phyloP scores from a whole-genome alignment of 2,329 filamentous ascomycete species.

The Calonectria pteridis region DNA sequence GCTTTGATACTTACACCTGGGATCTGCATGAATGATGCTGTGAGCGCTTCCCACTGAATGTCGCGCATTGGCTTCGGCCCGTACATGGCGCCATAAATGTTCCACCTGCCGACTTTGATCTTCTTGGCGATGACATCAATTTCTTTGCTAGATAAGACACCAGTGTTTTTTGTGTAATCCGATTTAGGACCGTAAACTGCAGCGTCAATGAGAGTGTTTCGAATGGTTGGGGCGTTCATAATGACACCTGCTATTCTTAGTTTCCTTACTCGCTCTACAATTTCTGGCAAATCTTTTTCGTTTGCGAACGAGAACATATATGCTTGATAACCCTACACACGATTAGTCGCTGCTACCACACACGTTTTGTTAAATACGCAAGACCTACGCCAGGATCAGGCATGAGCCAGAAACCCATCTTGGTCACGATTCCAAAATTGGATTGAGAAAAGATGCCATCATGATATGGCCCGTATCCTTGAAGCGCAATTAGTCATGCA shows the following conservation, averaged over 20 bases:
- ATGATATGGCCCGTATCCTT: constrained; percentile 21
- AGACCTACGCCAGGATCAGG: constrained; percentile 16
- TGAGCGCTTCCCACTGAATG: neutral
- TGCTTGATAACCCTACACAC: constrained; percentile 19
- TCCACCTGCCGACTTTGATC: constrained; percentile 13
- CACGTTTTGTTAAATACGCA: neutral
- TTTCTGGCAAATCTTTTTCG: constrained; percentile 8
- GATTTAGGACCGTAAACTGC: constrained; percentile 16
- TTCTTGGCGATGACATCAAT: constrained; percentile 22
- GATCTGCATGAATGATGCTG: neutral
- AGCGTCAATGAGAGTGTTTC: constrained; percentile 19
- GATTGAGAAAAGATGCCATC: constrained; percentile 25
- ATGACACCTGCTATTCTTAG: constrained; percentile 18
- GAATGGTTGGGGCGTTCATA: constrained; percentile 22
- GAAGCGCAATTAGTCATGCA: neutral
- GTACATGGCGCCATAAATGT: constrained; percentile 5
- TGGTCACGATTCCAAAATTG: constrained; percentile 24
- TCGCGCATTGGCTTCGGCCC: neutral
- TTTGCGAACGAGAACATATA: constrained; percentile 21
- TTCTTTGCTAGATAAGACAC: neutral
- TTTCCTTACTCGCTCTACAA: constrained; percentile 14
- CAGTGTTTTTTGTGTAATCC: neutral
- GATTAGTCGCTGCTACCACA: too few relatives aligned
- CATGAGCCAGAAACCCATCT: constrained; percentile 25
- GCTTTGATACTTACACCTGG: neutral